A percentile compares a stretch with the other conserved stretches of the same genome.
Conservation (phyloP, 306 rosid genomes). For the Acacia melanoxylon region DNA sequence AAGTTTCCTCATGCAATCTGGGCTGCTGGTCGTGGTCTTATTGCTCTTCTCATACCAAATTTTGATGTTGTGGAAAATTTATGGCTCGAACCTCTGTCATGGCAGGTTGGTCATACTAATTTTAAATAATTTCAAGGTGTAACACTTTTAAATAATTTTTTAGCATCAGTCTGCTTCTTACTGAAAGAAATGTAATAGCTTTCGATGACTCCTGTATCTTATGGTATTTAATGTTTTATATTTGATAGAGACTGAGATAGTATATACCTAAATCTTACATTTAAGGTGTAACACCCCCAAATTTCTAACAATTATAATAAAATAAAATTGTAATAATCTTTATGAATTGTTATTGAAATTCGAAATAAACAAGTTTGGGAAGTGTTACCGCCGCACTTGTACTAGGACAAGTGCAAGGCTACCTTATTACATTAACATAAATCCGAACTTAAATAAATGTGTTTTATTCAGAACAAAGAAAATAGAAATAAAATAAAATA, state of each 20-base stretch:
- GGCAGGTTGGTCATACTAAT: conserved; percentile 76
- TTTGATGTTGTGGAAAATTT: conserved; percentile 83
- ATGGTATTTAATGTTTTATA: not conserved
- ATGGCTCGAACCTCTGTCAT: conserved; percentile 95
- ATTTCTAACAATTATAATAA: too few species aligned
- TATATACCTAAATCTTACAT: not conserved
- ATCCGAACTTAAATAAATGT: too few species aligned
- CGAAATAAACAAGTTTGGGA: too few species aligned
- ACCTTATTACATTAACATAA: too few species aligned
- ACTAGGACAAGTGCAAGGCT: too few species aligned
- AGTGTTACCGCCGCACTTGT: too few species aligned
- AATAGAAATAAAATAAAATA: too few species aligned
- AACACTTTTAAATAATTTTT: not conserved
- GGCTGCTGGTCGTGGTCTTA: conserved; percentile 97
- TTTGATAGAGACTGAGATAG: not conserved
- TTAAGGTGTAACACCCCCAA: too few species aligned
- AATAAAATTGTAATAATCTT: too few species aligned
- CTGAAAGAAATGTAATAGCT: conserved; percentile 11
- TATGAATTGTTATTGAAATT: too few species aligned
- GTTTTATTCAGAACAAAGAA: too few species aligned
- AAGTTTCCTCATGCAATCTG: conserved; percentile 97
- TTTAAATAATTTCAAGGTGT: too few species aligned
- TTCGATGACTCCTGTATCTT: not conserved
- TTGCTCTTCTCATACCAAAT: conserved; percentile 85
- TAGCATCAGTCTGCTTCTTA: conserved; percentile 12